These are phyloP conservation scores for Phaffia rhodozyma DNA, from an alignment of 1,284 basidiomycete species.

Conservation along the genomic window DNA sequence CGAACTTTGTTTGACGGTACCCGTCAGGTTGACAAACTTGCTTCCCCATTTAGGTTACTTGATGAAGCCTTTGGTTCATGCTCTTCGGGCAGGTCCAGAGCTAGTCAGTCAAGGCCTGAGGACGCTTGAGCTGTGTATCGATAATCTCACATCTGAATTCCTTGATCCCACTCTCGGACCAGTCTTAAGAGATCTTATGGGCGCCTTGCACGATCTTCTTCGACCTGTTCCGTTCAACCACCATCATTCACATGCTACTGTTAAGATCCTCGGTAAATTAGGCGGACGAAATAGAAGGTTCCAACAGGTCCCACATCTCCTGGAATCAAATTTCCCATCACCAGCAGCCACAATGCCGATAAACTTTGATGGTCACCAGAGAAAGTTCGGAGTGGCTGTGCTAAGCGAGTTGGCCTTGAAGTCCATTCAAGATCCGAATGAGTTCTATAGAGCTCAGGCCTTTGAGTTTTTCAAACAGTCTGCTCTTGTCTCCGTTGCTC, in stretches of 20 bases:
- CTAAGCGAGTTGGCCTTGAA: slow-evolving; percentile 59
- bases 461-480: slow-evolving; percentile 68
- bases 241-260: slow-evolving; percentile 85
- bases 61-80: slow-evolving; percentile 92
- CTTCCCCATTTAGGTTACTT: slow-evolving; percentile 90
- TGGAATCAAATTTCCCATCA: slow-evolving; percentile 54
- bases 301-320: slow-evolving; percentile 63
- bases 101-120: slow-evolving; percentile 91
- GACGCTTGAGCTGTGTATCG: slow-evolving; percentile 97
- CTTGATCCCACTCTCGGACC: slow-evolving; percentile 92
- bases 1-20: slow-evolving; percentile 94
- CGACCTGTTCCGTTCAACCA: slow-evolving; percentile 85
- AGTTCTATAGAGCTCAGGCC: slow-evolving; percentile 58
- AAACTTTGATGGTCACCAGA: slow-evolving; percentile 58
- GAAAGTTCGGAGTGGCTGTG: slow-evolving; percentile 58
- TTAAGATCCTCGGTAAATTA: slow-evolving; percentile 92
- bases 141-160: slow-evolving; percentile 97
- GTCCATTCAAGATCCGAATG: slow-evolving; percentile 50
- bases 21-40: slow-evolving; percentile 86
- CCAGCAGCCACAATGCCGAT: slow-evolving; percentile 59
- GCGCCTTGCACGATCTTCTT: slow-evolving; percentile 78
- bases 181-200: slow-evolving; percentile 87
- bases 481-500: slow-evolving; percentile 58
- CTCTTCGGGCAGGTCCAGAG: slow-evolving; percentile 75
- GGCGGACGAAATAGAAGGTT: slow-evolving; percentile 88